phyloP scores from a whole-genome alignment of 2,329 filamentous ascomycete species.

The Hypoxylon sp. region DNA sequence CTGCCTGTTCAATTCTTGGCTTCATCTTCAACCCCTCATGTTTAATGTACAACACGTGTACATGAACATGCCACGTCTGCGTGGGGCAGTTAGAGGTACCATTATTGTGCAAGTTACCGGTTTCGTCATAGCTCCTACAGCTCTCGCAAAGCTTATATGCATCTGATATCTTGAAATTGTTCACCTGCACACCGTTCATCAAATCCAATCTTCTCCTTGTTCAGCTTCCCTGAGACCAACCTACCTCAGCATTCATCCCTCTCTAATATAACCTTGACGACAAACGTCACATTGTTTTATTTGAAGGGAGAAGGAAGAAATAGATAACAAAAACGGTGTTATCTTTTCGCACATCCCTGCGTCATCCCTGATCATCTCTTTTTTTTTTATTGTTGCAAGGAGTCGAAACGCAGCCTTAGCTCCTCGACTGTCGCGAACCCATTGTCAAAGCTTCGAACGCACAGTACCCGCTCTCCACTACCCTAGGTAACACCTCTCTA shows the following conservation, averaged over 20 bases:
- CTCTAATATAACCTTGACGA: conserved; percentile 5
- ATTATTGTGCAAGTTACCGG: conserved; percentile 18
- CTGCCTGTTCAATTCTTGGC: not conserved
- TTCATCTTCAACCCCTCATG: conserved; percentile 19
- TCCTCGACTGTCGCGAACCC: conserved; percentile 20
- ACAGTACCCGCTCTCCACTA: conserved; percentile 27
- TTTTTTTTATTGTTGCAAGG: conserved; percentile 29
- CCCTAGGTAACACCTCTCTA: not conserved
- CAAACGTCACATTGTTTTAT: conserved; percentile 1
- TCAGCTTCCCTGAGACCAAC: not conserved
- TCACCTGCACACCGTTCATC: conserved; percentile 20
- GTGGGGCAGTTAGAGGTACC: conserved; percentile 2
- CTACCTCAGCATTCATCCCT: not conserved
- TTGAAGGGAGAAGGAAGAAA: conserved; percentile 5
- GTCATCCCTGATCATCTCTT: conserved; percentile 37
- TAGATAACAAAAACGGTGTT: conserved; percentile 6
- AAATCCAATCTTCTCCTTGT: conserved; percentile 4
- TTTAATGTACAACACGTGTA: conserved; percentile 19
- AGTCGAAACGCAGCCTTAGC: conserved; percentile 40
- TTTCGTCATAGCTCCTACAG: conserved; percentile 33
- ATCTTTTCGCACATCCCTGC: conserved; percentile 18
- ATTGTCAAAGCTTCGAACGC: conserved; percentile 35
- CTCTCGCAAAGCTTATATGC: conserved; percentile 6
- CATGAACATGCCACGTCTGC: not conserved
- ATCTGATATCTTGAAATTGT: conserved; percentile 10